Evolutionary conservation across 106 monocot species (phyloP).

Genomic region (Dioscorea zingiberensis): DNA sequence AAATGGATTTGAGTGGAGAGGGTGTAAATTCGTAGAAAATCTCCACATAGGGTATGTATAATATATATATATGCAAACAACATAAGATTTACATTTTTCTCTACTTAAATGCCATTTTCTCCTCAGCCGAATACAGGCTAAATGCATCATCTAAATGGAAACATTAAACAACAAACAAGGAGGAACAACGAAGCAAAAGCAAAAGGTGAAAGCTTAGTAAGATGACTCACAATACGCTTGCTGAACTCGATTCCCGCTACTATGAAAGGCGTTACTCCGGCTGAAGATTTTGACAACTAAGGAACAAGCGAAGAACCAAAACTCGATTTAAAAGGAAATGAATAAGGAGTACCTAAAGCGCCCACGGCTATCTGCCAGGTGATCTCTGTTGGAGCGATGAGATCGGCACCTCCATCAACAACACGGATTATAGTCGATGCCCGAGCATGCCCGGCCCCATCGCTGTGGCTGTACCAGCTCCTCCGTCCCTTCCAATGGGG

Average conservation of each 20-base stretch:
- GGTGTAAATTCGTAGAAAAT: too few species aligned
- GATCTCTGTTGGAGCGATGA: slow-evolving; percentile 35
- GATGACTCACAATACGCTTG: slow-evolving; percentile 76
- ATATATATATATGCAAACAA: too few species aligned
- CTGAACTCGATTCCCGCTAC: slow-evolving; percentile 83
- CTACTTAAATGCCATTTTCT: too few species aligned
- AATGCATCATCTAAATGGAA: too few species aligned
- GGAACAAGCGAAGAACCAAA: background rate
- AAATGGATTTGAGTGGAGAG: too few species aligned
- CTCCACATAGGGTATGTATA: too few species aligned
- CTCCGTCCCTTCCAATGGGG: too few species aligned
- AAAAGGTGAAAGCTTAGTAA: background rate
- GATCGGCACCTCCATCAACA: slow-evolving; percentile 27
- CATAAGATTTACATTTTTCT: too few species aligned
- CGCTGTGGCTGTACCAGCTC: too few species aligned
- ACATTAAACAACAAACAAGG: too few species aligned
- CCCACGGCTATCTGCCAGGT: slow-evolving; percentile 81
- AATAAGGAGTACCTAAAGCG: slow-evolving; percentile 42
- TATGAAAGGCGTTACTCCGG: slow-evolving; percentile 69
- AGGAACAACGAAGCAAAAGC: background rate
- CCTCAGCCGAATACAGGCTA: too few species aligned
- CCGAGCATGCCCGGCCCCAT: too few species aligned
- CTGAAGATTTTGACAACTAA: slow-evolving; percentile 19
- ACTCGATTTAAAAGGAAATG: background rate
- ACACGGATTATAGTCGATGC: slow-evolving; percentile 14